Conservation (phyloP, 257 asterid species). For the Solanum boliviense region DNA sequence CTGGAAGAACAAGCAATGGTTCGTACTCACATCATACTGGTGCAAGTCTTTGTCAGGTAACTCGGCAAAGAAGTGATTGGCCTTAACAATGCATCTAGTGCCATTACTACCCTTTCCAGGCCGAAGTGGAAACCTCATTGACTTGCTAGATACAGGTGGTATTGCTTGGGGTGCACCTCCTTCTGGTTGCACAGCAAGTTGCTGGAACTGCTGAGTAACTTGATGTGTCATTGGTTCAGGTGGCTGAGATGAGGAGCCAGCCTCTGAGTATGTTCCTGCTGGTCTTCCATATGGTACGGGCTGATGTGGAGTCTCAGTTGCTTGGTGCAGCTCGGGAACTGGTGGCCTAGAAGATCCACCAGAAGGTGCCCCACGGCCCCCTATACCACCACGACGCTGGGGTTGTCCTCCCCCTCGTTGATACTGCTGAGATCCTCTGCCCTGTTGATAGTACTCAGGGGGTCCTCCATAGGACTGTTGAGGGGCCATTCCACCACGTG, state of each 20-base stretch:
- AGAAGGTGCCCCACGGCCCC: conserved; percentile 56
- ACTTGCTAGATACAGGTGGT: conserved; percentile 79
- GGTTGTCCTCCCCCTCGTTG: conserved; percentile 44
- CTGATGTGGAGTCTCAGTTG: conserved; percentile 45
- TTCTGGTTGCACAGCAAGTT: conserved; percentile 38
- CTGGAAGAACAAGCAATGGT: not conserved
- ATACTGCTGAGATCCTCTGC: conserved; percentile 23
- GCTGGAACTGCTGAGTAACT: conserved; percentile 30
- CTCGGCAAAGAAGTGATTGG: conserved; percentile 88
- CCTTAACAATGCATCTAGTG: conserved; percentile 69
- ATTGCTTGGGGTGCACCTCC: conserved; percentile 37
- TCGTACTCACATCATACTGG: conserved; percentile 72
- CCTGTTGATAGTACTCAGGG: conserved; percentile 24
- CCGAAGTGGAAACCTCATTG: conserved; percentile 75
- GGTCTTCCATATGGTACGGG: conserved; percentile 32
- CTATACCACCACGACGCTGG: conserved; percentile 46
- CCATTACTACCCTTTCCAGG: conserved; percentile 85
- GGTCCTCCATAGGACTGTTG: conserved; percentile 18
- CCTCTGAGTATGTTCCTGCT: conserved; percentile 28
- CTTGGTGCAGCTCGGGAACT: conserved; percentile 97
- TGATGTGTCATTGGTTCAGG: conserved; percentile 25
- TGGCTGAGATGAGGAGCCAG: conserved; percentile 44
- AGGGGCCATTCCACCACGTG: conserved; percentile 10
- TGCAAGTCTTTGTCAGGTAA: conserved; percentile 88
- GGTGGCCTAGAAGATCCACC: conserved; percentile 64